Evolutionary conservation across 2,329 filamentous ascomycete species (phyloP).

Genomic region (Venturia pyrina): DNA sequence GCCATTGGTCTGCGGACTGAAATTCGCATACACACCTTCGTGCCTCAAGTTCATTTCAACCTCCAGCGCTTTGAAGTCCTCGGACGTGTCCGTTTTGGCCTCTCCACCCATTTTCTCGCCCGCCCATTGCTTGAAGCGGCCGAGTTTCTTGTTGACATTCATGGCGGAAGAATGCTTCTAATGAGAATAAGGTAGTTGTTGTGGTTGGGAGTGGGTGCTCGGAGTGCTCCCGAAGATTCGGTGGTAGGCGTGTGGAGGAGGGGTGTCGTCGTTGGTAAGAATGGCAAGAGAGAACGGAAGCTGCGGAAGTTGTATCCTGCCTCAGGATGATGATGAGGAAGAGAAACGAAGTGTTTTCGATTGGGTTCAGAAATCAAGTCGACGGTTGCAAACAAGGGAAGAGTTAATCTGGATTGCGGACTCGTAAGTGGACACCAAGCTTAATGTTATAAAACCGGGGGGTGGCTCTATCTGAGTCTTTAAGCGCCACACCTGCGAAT

Average conservation of each 20-base stretch:
- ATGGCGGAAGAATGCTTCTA: constrained; percentile 24
- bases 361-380: neutral
- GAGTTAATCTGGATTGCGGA: neutral
- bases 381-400: neutral
- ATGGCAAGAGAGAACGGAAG: constrained; percentile 5
- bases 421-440: neutral
- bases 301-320: neutral
- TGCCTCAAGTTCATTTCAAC: constrained; percentile 82
- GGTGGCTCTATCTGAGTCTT: neutral
- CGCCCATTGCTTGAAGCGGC: constrained; percentile 95
- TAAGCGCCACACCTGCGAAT: neutral
- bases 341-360: constrained; percentile 2
- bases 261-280: neutral
- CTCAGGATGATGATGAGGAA: neutral
- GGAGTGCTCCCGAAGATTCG: neutral
- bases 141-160: constrained; percentile 78
- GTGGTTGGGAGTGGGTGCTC: neutral
- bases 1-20: neutral
- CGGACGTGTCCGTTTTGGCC: constrained; percentile 73
- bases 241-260: neutral
- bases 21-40: constrained; percentile 55
- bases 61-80: constrained; percentile 86
- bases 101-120: constrained; percentile 93
- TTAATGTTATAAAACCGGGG: neutral
- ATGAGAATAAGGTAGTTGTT: neutral